Evolutionary conservation across 345 rosid species (phyloP).

Genomic region (Rhizophora mangle): DNA sequence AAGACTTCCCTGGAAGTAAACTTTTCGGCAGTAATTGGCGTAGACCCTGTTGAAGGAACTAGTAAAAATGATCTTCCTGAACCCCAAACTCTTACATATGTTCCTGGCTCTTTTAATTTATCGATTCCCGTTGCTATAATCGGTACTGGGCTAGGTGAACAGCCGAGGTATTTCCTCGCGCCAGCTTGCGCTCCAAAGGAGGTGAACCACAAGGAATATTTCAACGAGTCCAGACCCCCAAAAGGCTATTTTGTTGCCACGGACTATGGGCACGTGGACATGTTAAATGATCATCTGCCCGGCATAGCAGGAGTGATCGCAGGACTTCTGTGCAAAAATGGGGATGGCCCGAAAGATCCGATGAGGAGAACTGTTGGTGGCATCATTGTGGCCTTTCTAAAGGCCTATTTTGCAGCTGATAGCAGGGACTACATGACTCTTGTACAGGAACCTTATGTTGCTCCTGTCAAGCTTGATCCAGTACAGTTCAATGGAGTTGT

Average conservation of each 20-base stretch:
- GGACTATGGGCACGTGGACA: conserved; percentile 44
- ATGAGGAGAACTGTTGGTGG: conserved; percentile 41
- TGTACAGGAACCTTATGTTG: conserved; percentile 18
- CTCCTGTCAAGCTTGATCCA: conserved; percentile 23
- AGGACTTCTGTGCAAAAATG: conserved; percentile 12
- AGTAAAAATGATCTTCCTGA: too few species aligned
- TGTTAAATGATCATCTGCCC: conserved; percentile 28
- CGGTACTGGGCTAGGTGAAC: too few species aligned
- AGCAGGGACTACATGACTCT: conserved; percentile 20
- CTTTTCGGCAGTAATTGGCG: too few species aligned
- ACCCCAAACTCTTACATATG: too few species aligned
- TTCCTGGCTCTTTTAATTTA: too few species aligned
- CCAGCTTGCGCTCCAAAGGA: conserved; percentile 36
- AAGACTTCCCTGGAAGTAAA: too few species aligned
- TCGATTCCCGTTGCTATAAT: too few species aligned
- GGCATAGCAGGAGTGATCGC: conserved; percentile 2
- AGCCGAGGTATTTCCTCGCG: too few species aligned
- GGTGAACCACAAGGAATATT: conserved; percentile 34
- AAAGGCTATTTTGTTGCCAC: conserved; percentile 30
- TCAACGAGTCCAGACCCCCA: conserved; percentile 30
- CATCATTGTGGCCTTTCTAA: conserved; percentile 36
- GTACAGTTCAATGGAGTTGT: conserved; percentile 6
- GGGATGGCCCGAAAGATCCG: conserved; percentile 14
- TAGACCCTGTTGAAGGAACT: too few species aligned
- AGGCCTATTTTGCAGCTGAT: conserved; percentile 17